These are phyloP conservation scores for Aureobasidium subglaciale DNA, from an alignment of 2,329 filamentous ascomycete species.

Conservation along the genomic window DNA sequence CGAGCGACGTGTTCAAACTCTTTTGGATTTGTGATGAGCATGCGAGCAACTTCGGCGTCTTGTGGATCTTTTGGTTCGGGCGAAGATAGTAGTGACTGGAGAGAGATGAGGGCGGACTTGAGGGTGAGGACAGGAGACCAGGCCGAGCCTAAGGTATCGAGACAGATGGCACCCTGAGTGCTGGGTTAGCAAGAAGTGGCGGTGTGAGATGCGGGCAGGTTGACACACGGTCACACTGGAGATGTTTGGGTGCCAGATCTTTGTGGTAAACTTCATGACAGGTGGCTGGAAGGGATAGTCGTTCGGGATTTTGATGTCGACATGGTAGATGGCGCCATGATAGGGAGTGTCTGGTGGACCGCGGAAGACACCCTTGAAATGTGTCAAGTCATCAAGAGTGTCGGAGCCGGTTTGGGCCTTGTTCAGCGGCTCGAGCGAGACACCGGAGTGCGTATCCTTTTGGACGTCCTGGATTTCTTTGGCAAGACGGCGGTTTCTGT, in stretches of 20 bases:
- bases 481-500: slow-evolving; percentile 54
- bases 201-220: not conserved
- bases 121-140: slow-evolving; percentile 97
- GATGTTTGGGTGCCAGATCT: slow-evolving; percentile 96
- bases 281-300: slow-evolving; percentile 94
- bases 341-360: slow-evolving; percentile 89
- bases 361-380: slow-evolving; percentile 73
- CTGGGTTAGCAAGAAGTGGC: slow-evolving; percentile 22
- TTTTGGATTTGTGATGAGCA: slow-evolving; percentile 73
- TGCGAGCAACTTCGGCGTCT: slow-evolving; percentile 87
- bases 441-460: slow-evolving; percentile 67
- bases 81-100: slow-evolving; percentile 86
- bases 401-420: slow-evolving; percentile 34
- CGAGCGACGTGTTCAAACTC: slow-evolving; percentile 75
- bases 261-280: slow-evolving; percentile 83
- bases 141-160: slow-evolving; percentile 80
- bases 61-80: slow-evolving; percentile 96
- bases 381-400: slow-evolving; percentile 63
- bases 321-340: slow-evolving; percentile 70
- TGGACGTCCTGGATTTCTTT: slow-evolving; percentile 74
- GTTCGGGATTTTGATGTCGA: slow-evolving; percentile 81
- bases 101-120: slow-evolving; percentile 86
- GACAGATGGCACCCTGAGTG: slow-evolving; percentile 81
- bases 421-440: slow-evolving; percentile 54
- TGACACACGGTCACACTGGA: slow-evolving; percentile 73